These are phyloP conservation scores for Pichia sp. DNA, from an alignment of 1,139 yeast species.

Conservation along the genomic window DNA sequence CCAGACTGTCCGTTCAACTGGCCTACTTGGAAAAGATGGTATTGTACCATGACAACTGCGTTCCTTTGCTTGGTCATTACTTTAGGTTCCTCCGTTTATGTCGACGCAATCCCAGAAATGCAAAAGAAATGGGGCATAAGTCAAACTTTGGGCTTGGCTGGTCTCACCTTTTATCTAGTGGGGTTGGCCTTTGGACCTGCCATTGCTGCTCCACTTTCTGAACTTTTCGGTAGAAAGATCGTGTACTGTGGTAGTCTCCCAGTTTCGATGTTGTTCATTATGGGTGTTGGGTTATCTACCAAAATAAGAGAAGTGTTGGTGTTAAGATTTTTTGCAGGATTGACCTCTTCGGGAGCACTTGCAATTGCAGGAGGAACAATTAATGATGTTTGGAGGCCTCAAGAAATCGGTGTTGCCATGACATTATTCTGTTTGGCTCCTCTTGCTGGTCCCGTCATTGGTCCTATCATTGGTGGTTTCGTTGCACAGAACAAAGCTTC, in stretches of 20 bases:
- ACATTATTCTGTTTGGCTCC: slow-evolving; percentile 67
- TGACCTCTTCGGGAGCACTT: slow-evolving; percentile 78
- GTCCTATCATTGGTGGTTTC: slow-evolving; percentile 80
- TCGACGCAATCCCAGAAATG: slow-evolving; percentile 56
- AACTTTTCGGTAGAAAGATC: slow-evolving; percentile 64
- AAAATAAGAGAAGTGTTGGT: slow-evolving; percentile 59
- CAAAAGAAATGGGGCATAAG: slow-evolving; percentile 43
- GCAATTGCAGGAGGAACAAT: slow-evolving; percentile 86
- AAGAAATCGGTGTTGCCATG: slow-evolving; percentile 63
- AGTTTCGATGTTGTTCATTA: slow-evolving; percentile 63
- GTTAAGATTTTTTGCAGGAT: slow-evolving; percentile 74
- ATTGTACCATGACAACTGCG: slow-evolving; percentile 58
- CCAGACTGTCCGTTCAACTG: slow-evolving; percentile 62
- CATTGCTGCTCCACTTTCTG: slow-evolving; percentile 73
- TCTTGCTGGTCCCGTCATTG: slow-evolving; percentile 75
- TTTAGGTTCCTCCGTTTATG: slow-evolving; percentile 66
- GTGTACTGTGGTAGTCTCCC: slow-evolving; percentile 61
- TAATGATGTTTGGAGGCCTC: slow-evolving; percentile 68
- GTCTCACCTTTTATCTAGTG: slow-evolving; percentile 63
- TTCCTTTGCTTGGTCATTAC: slow-evolving; percentile 61
- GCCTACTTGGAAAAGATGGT: slow-evolving; percentile 61
- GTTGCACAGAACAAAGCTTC: slow-evolving; percentile 52
- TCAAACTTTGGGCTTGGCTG: slow-evolving; percentile 57
- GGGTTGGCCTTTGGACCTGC: slow-evolving; percentile 74
- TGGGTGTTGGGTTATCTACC: slow-evolving; percentile 67